A percentile compares a stretch with the other conserved stretches of the same genome.
These are phyloP conservation scores for Diaporthe velutina DNA, from an alignment of 2,329 filamentous ascomycete genomes.

Conservation along the genomic window DNA sequence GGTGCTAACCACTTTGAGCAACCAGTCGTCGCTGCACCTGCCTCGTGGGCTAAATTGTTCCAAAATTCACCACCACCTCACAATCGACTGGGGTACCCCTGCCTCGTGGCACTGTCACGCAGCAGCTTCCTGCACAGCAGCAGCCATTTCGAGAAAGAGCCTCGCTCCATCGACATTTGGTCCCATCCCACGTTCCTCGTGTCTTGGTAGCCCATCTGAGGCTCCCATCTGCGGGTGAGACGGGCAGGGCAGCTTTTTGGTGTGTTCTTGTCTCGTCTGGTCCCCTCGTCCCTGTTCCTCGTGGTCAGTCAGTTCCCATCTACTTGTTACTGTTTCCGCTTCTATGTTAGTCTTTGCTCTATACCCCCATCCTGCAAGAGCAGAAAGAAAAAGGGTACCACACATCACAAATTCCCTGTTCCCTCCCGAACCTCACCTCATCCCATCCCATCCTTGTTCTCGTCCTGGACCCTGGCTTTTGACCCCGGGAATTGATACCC, in stretches of 20 bases:
- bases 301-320: conserved; percentile 6
- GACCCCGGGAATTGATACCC: conserved; percentile 1
- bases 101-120: neutral
- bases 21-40: neutral
- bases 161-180: neutral
- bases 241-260: neutral
- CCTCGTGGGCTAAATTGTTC: conserved; percentile 19
- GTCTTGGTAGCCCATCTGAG: too few species aligned
- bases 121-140: neutral
- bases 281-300: neutral
- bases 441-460: neutral
- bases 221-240: neutral
- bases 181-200: neutral
- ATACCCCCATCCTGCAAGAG: conserved; percentile 4
- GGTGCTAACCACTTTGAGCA: neutral
- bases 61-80: conserved; percentile 19
- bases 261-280: neutral
- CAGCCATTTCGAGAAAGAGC: neutral
- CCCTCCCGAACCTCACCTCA: neutral
- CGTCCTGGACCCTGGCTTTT: neutral
- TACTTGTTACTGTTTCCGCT: neutral
- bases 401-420: neutral
- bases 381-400: conserved; percentile 15
- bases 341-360: neutral
- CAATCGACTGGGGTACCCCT: neutral